phyloP scores from a whole-genome alignment of 352 stramenopile species.

The Peronospora farinosa region DNA sequence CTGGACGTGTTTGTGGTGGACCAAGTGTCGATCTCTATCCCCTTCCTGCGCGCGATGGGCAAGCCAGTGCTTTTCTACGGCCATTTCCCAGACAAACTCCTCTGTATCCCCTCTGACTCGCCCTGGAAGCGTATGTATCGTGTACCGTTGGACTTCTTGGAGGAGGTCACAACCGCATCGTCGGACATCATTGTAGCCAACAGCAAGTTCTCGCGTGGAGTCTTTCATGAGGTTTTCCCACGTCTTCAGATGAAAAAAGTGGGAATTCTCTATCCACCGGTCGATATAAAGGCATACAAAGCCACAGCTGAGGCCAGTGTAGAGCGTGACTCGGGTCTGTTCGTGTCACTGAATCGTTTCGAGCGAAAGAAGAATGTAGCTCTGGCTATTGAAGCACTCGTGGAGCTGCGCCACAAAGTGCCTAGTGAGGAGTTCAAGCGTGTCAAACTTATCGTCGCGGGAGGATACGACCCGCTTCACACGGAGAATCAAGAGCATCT shows the following conservation, averaged over 20 bases:
- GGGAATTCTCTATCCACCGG: conserved; percentile 92
- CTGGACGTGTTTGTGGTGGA: conserved; percentile 78
- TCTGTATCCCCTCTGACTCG: conserved; percentile 62
- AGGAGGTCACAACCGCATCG: conserved; percentile 90
- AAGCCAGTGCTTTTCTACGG: conserved; percentile 96
- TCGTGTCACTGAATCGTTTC: conserved; percentile 97
- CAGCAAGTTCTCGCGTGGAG: conserved; percentile 90
- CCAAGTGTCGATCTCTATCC: conserved; percentile 75
- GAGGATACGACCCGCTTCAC: conserved; percentile 94
- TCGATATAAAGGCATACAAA: conserved; percentile 80
- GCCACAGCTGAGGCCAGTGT: conserved; percentile 23
- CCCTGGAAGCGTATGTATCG: conserved; percentile 87
- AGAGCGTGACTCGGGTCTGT: conserved; percentile 43
- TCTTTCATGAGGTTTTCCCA: conserved; percentile 89
- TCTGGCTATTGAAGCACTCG: conserved; percentile 82
- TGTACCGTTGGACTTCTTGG: conserved; percentile 86
- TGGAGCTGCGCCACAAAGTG: conserved; percentile 42
- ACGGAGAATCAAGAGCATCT: conserved; percentile 95
- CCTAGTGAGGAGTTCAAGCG: conserved; percentile 33
- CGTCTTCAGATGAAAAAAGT: conserved; percentile 48
- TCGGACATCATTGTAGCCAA: conserved; percentile 95
- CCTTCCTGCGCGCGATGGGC: conserved; percentile 60
- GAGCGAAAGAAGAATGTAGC: conserved; percentile 98
- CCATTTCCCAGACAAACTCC: conserved; percentile 97
- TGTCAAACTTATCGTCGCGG: conserved; percentile 89